Percentiles rank a stretch among this genome's conserved stretches.
These are phyloP conservation scores for Suillus clintonianus DNA, from an alignment of 768 basidiomycete genomes.

Conservation along the genomic window DNA sequence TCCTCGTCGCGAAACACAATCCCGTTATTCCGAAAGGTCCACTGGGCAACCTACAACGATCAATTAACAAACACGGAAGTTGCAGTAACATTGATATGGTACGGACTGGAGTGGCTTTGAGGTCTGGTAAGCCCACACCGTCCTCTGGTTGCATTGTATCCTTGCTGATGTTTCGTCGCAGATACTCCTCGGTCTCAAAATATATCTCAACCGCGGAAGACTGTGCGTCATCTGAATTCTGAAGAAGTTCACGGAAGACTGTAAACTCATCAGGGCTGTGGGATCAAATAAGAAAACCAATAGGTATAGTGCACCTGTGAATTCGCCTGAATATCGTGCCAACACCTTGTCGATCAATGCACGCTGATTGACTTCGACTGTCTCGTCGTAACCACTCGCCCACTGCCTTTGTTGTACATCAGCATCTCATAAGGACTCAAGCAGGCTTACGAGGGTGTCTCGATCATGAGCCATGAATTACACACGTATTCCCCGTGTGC, in stretches of 20 bases:
- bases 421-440: neutral
- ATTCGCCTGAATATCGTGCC: conserved; percentile 93
- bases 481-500: conserved; percentile 16
- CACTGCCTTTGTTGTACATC: conserved; percentile 35
- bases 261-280: neutral
- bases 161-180: conserved; percentile 32
- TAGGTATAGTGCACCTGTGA: conserved; percentile 55
- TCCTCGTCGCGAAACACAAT: conserved; percentile 80
- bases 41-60: conserved; percentile 63
- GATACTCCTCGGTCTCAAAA: conserved; percentile 65
- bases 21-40: conserved; percentile 90
- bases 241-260: conserved; percentile 84
- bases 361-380: conserved; percentile 91
- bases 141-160: conserved; percentile 11
- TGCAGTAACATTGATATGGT: neutral
- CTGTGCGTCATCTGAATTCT: conserved; percentile 94
- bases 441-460: conserved; percentile 25
- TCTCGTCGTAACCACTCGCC: conserved; percentile 70
- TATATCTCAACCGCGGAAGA: conserved; percentile 75
- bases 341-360: conserved; percentile 98
- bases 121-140: conserved; percentile 50
- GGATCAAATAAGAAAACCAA: neutral
- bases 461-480: conserved; percentile 31
- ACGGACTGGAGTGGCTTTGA: conserved; percentile 59
- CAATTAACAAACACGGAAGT: neutral